Percentiles rank a stretch among this genome's conserved stretches.
These are phyloP conservation scores for Laguncularia racemosa DNA, from an alignment of 345 rosid genomes.

Conservation along the genomic window DNA sequence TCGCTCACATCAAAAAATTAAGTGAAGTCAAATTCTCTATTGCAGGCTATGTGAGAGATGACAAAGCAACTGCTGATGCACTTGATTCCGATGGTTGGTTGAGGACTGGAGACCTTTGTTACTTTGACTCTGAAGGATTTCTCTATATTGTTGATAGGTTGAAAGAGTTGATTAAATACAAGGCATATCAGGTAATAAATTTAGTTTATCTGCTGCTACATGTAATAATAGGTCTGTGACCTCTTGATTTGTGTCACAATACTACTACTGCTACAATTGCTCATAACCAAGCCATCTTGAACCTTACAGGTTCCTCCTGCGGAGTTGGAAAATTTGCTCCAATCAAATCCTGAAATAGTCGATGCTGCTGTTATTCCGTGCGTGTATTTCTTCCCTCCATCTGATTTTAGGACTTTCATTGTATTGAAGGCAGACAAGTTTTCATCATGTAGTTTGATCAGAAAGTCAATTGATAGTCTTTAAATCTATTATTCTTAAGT, in stretches of 20 bases:
- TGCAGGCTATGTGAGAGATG: conserved; percentile 77
- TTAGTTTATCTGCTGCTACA: not conserved
- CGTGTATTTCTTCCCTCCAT: conserved; percentile 9
- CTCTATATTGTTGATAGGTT: conserved; percentile 77
- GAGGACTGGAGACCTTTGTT: conserved; percentile 91
- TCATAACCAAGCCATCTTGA: not conserved
- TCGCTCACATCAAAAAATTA: too few species aligned
- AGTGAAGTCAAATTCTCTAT: not conserved
- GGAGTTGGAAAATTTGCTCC: conserved; percentile 79
- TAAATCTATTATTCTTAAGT: too few species aligned
- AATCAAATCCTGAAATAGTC: conserved; percentile 55
- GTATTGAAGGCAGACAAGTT: not conserved
- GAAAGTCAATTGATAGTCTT: too few species aligned
- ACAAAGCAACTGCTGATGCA: conserved; percentile 80
- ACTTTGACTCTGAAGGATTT: conserved; percentile 62
- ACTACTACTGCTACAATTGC: too few species aligned
- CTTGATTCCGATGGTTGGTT: conserved; percentile 77
- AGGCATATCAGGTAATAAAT: conserved; percentile 70
- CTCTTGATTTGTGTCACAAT: too few species aligned
- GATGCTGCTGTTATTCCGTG: conserved; percentile 97
- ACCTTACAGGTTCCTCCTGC: conserved; percentile 79
- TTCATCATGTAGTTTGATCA: too few species aligned
- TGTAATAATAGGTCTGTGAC: too few species aligned
- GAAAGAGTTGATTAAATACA: conserved; percentile 92
- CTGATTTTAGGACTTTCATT: not conserved